Evolutionary conservation across 2,329 filamentous ascomycete species (phyloP), one percentile per base, ranked within the genome.

Genomic region (Fusarium humuli): DNA sequence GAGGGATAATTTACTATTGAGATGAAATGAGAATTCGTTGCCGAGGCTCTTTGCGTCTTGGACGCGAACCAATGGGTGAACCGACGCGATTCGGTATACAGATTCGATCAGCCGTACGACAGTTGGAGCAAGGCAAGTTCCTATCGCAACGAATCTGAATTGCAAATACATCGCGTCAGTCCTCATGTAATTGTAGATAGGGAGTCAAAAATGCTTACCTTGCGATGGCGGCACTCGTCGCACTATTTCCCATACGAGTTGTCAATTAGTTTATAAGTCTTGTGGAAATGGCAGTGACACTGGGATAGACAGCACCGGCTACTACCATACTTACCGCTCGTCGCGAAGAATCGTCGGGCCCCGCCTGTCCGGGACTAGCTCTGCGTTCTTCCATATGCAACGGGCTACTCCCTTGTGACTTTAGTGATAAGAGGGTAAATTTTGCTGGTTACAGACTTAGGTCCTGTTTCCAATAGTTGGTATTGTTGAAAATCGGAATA

Each of bases 1-100:
- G 32, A 37, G 32, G 2, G 45, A 48, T 32, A 42, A 80, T 84
- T 69, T 78, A 88, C 86, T 88, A 89, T 82, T 88, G 86, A 45
- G 85, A 86, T 4, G 87, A 88, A 61, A 88, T 88, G 66, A 89
- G 79, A 42, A 89, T 86, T 55, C 87, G 80, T 72, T 88, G 86
- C 34, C 86, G 81, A 41, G 81, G 79, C 72, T 88, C 86, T 74
- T 85, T 87, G 23, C 85, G 84, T 63, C 85, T 83, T 72, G 88
- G 86, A 8, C 84, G 84, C 12, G 81, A 78, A 6, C 86, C 86
- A 1, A 85, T 86, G 4, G 85, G 88, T 61, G 84, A 37, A 37
- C 34, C 4, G 10, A 37, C 0, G 3, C 34, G 6, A 37, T 37
- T n/a, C 10, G 34, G 18, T 37, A 37, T 87, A 73, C 87, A 89